phyloP scores from a whole-genome alignment of 345 rosid genomes.

The Eucalyptus polybractea region DNA sequence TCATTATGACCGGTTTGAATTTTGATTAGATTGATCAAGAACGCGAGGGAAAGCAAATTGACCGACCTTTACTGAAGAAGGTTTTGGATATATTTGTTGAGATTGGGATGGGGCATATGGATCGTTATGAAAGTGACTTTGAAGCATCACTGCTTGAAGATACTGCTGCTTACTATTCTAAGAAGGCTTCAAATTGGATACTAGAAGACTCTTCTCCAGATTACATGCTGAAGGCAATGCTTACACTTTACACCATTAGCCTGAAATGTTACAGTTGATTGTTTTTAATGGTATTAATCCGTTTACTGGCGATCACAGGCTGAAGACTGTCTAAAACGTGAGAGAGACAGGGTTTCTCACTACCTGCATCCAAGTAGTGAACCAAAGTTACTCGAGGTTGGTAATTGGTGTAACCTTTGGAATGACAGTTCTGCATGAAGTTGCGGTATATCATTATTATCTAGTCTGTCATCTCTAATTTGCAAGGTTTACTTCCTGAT shows the following conservation, averaged over 20 bases:
- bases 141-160: conserved; percentile 52
- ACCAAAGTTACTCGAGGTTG: conserved; percentile 82
- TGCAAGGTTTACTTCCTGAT: not conserved
- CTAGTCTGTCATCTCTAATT: not conserved
- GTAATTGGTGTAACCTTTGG: not conserved
- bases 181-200: conserved; percentile 85
- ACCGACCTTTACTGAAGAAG: conserved; percentile 43
- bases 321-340: conserved; percentile 87
- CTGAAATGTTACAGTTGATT: not conserved
- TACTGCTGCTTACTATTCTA: conserved; percentile 68
- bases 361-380: conserved; percentile 85
- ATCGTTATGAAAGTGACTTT: conserved; percentile 33
- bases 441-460: not conserved
- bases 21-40: conserved; percentile 39
- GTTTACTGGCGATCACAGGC: conserved; percentile 28
- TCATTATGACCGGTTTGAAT: not conserved
- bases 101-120: conserved; percentile 46
- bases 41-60: conserved; percentile 48
- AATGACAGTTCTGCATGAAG: not conserved
- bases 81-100: conserved; percentile 43
- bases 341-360: conserved; percentile 83
- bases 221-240: conserved; percentile 66
- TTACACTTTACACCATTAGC: not conserved
- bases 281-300: not conserved
- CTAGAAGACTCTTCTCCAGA: conserved; percentile 71